A percentile compares a stretch with the other conserved stretches of the same genome.
phyloP scores from a whole-genome alignment of 2,329 filamentous ascomycete genomes.

The Fusarium keratoplasticum region DNA sequence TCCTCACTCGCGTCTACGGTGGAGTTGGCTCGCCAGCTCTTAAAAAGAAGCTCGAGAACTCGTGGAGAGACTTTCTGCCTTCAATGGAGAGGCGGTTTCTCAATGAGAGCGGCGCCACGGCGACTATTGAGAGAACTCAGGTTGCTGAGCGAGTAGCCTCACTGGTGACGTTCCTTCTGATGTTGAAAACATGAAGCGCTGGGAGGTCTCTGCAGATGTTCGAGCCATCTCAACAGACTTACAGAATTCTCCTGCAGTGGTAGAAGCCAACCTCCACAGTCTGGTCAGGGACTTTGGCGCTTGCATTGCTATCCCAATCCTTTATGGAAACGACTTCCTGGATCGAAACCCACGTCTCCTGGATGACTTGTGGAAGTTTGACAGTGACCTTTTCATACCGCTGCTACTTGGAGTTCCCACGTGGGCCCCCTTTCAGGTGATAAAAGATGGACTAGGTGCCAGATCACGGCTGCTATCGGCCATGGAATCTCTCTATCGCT shows the following conservation, averaged over 20 bases:
- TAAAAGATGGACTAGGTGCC: constrained; percentile 32
- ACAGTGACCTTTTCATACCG: constrained; percentile 36
- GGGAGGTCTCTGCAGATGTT: constrained; percentile 33
- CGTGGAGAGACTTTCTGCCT: constrained; percentile 3
- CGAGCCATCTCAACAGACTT: not conserved
- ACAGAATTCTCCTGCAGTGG: not conserved
- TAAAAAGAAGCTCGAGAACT: not conserved
- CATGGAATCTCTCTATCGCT: constrained; percentile 13
- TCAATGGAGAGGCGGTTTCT: constrained; percentile 34
- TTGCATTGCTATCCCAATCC: constrained; percentile 35
- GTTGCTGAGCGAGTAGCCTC: constrained; percentile 23
- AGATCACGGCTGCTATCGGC: constrained; percentile 20
- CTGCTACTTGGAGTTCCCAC: constrained; percentile 35
- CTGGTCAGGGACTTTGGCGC: constrained; percentile 37
- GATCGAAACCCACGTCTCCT: constrained; percentile 23
- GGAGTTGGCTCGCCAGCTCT: not conserved
- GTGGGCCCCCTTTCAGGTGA: constrained; percentile 32
- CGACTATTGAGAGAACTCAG: constrained; percentile 25
- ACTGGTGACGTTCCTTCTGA: constrained; percentile 26
- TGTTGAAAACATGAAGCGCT: constrained; percentile 18
- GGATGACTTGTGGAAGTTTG: constrained; percentile 39
- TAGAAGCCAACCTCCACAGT: constrained; percentile 23
- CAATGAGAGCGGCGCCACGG: constrained; percentile 34
- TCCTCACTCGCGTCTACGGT: constrained; percentile 27
- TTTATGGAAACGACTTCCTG: constrained; percentile 39